Evolutionary conservation across 495 filamentous ascomycete genomes (phyloP), one percentile per base, ranked within the genome.

Genomic region (Tuber microsphaerosporum): DNA sequence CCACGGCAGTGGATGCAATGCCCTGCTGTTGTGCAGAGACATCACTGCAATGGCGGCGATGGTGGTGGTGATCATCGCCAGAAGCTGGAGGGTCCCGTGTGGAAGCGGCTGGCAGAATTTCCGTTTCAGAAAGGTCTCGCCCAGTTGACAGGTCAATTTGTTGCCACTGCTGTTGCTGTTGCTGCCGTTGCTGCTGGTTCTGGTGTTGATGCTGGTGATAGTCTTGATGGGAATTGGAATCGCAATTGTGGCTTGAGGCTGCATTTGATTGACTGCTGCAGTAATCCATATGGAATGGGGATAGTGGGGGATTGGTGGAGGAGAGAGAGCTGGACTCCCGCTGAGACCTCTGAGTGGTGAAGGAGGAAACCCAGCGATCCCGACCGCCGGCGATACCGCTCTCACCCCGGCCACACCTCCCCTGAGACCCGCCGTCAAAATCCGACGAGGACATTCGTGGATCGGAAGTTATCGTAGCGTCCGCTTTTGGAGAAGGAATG

Each of bases 71-170:
- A 79, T 79, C 77, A 61, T 75, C 77, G 75, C 78, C 70, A 68
- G 73, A 73, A n/a, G 48, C 77, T 72, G 73, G 77, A 43, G 76
- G 41, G 73, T 73, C 77, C 77, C 77, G 77, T 48, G 76, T 48
- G 48, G 76, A 70, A 73, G 73, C 31, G 46, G 72, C 42, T n/a
- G 56, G 56, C 56, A 65, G 56, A 65, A 31, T 31, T 65, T 65
- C 56, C 56, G 56, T 65, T 65, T 65, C 56, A 31, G 56, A 65
- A 65, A 65, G 56, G 56, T 31, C 56, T 31, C 26, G 56, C 48
- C 73, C 41, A 73, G 76, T 79, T 79, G 77, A 79, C 77, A 79
- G 77, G 76, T 79, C 77, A 79, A 79, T 51, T 79, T 79, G 77
- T 41, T 79, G 75, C 69, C 70, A 65, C 70, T 75, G 73, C 7